Evolutionary conservation across 192 early-diverging fungal species (phyloP), one percentile per base, ranked within the genome.

Genomic region (Umbelopsis ramanniana): DNA sequence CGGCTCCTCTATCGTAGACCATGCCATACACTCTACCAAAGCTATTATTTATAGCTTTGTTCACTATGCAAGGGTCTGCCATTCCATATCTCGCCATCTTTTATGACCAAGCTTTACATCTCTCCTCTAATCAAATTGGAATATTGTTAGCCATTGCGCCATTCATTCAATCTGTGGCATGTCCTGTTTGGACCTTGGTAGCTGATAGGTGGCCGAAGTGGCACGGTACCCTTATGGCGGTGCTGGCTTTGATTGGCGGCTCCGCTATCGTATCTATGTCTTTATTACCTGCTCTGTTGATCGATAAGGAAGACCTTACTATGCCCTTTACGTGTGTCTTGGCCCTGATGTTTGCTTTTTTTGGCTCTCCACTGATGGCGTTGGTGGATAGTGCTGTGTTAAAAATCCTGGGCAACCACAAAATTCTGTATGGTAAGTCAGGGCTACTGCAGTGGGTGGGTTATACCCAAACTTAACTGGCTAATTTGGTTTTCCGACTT

Each of bases 361-460:
- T 79, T 50, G 74, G 69, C 2, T 47, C 75, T 21, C 77, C 77
- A 33, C 68, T 75, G 22, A 67, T 68, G 46, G 75, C 77, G 2
- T 66, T 79, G 52, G 70, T 79, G 10, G 77, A 79, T 63, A 74
- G 73, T 60, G 77, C 73, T 40, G 77, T 79, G 35, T 23, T 79
- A 17, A 79, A 79, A 37, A 79, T 79, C 52, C 47, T 79, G 6
- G 77, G 67, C 6, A 54, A 68, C 29, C 67, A 79, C 45, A 79
- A 71, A 68, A 66, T 75, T 23, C 68, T 79, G 11, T 79, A 79
- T 74, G 77, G 77, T 79, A 72, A 71, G 40, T 43, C 6, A 12
- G 11, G 40, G 40, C 40, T 29, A 29, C 29, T 1, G 29, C 29
- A 43, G 6, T 2, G 40, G 40, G 40, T 12, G 6, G 6, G 40